These are phyloP conservation scores for Leishmania gerbilli DNA, from an alignment of 208 protist species.

Conservation along the genomic window DNA sequence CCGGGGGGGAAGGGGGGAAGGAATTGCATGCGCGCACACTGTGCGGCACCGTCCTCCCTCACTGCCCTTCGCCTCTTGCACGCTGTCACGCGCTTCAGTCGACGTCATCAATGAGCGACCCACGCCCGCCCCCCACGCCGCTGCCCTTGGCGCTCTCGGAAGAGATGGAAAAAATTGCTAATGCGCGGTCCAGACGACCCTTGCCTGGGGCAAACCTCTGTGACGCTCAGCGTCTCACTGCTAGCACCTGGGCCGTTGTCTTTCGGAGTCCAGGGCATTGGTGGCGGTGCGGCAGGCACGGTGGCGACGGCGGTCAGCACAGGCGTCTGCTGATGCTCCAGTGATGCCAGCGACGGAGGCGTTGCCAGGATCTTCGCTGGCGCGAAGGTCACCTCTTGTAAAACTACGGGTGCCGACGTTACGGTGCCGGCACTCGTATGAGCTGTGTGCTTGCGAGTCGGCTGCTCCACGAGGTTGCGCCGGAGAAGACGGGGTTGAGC, in stretches of 20 bases:
- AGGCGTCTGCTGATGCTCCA: neutral
- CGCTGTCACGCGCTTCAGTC: neutral
- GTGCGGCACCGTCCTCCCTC: neutral
- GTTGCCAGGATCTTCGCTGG: neutral
- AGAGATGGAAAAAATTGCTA: neutral
- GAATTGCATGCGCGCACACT: neutral
- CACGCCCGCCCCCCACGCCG: neutral
- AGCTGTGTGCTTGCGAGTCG: neutral
- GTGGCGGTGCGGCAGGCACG: neutral
- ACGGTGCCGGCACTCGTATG: neutral
- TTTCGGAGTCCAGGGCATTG: neutral
- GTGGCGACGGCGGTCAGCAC: neutral
- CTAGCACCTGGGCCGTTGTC: neutral
- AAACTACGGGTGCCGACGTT: neutral
- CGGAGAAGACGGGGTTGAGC: neutral
- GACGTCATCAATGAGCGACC: neutral
- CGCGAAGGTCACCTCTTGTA: neutral
- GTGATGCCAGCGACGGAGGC: no score
- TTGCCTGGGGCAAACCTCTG: neutral
- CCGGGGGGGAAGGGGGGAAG: no score
- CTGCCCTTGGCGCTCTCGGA: neutral
- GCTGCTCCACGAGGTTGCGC: neutral
- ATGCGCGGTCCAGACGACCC: neutral
- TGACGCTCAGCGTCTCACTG: neutral
- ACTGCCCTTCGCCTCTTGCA: neutral